Evolutionary conservation across 352 stramenopile genomes (phyloP).

Genomic region (Aphanomyces invadans): DNA sequence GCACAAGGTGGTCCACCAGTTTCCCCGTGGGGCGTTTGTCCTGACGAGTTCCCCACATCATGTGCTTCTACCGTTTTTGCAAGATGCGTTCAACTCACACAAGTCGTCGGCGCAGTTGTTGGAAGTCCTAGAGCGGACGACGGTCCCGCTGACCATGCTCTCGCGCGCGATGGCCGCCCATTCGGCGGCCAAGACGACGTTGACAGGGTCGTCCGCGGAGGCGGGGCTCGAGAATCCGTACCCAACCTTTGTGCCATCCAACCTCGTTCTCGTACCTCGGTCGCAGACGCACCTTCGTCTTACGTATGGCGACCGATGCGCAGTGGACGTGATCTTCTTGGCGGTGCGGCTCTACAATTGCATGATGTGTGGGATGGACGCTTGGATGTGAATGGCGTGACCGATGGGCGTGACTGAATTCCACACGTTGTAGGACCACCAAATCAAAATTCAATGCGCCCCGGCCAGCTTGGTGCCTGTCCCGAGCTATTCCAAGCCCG

Average conservation of each 20-base stretch:
- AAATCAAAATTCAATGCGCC: slow-evolving; percentile 76
- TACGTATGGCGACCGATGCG: slow-evolving; percentile 75
- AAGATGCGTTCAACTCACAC: slow-evolving; percentile 74
- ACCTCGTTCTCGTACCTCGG: slow-evolving; percentile 74
- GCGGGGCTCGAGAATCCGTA: slow-evolving; percentile 65
- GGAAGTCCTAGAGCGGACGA: slow-evolving; percentile 73
- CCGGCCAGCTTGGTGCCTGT: slow-evolving; percentile 59
- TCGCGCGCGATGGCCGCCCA: slow-evolving; percentile 70
- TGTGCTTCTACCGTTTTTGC: slow-evolving; percentile 78
- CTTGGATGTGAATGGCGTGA: too few relatives aligned
- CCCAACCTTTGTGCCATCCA: slow-evolving; percentile 71
- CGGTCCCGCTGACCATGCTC: slow-evolving; percentile 74
- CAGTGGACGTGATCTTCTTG: slow-evolving; percentile 88
- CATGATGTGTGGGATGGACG: slow-evolving; percentile 45
- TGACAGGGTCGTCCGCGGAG: slow-evolving; percentile 74
- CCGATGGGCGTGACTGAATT: too few relatives aligned
- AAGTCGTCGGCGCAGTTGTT: slow-evolving; percentile 66
- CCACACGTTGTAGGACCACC: slow-evolving; percentile 27
- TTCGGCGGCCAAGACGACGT: slow-evolving; percentile 65
- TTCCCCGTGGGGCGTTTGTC: slow-evolving; percentile 82
- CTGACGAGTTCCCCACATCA: slow-evolving; percentile 81
- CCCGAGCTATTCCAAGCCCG: slow-evolving; percentile 59
- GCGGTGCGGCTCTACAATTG: slow-evolving; percentile 38
- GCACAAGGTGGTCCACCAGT: slow-evolving; percentile 33
- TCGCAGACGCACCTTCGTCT: slow-evolving; percentile 78